These are phyloP conservation scores for Pyrenophora teres DNA, from an alignment of 2,329 filamentous ascomycete species.

Conservation along the genomic window DNA sequence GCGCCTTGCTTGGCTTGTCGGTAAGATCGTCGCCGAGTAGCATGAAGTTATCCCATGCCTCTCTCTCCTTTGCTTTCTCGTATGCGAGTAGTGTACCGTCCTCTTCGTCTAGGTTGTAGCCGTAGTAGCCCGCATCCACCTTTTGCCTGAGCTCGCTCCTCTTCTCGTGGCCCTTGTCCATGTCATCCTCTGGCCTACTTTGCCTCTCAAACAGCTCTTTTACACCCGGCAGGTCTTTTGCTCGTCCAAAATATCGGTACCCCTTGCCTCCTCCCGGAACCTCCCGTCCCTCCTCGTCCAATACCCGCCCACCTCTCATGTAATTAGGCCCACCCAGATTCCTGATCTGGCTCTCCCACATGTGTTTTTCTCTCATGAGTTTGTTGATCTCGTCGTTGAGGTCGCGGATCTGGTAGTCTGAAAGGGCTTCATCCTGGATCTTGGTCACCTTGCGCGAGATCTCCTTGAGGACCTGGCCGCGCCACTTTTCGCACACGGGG, in stretches of 20 bases:
- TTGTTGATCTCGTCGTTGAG: slow-evolving; percentile 99
- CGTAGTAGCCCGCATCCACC: slow-evolving; percentile 95
- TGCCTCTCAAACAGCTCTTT: slow-evolving; percentile 71
- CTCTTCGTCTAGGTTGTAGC: slow-evolving; percentile 91
- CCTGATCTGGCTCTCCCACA: slow-evolving; percentile 97
- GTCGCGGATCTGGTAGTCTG: slow-evolving; percentile 96
- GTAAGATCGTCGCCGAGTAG: slow-evolving; percentile 56
- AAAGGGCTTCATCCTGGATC: slow-evolving; percentile 90
- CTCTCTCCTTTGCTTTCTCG: slow-evolving; percentile 81
- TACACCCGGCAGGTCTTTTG: slow-evolving; percentile 87
- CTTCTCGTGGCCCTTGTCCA: slow-evolving; percentile 67
- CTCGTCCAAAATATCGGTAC: slow-evolving; percentile 84
- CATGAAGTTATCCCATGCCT: slow-evolving; percentile 73
- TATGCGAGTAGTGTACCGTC: slow-evolving; percentile 79
- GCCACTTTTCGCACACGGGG: slow-evolving; percentile 93
- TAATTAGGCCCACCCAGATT: slow-evolving; percentile 98
- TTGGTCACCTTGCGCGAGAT: slow-evolving; percentile 95
- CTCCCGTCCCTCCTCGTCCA: slow-evolving; percentile 62
- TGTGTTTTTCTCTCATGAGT: slow-evolving; percentile 97
- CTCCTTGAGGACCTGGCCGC: slow-evolving; percentile 94
- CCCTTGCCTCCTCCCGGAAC: slow-evolving; percentile 76
- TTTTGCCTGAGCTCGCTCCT: slow-evolving; percentile 72
- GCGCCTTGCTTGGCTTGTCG: slow-evolving; percentile 30
- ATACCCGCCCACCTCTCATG: slow-evolving; percentile 68
- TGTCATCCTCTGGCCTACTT: slow-evolving; percentile 48